Evolutionary conservation across 2,329 filamentous ascomycete species (phyloP).

Genomic region (Metarhizium rileyi): DNA sequence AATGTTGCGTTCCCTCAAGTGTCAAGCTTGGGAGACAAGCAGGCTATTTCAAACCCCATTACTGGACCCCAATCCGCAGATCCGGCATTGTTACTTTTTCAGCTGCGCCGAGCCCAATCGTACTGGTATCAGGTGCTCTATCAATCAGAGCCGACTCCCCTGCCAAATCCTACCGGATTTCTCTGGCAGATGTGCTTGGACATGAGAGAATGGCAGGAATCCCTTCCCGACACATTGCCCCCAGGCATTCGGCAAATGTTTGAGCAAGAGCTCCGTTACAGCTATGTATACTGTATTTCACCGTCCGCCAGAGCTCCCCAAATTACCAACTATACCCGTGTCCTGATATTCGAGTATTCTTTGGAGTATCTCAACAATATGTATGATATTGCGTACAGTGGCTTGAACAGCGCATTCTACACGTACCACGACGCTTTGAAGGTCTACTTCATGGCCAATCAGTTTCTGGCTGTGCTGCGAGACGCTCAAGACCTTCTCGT

Average conservation of each 20-base stretch:
- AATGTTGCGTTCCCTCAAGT: conserved; percentile 66
- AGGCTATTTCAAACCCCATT: conserved; percentile 31
- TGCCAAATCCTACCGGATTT: conserved; percentile 59
- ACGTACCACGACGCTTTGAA: conserved; percentile 84
- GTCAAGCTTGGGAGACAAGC: conserved; percentile 31
- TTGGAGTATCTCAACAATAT: conserved; percentile 73
- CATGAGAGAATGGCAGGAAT: conserved; percentile 73
- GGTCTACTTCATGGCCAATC: conserved; percentile 63
- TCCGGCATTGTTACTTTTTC: conserved; percentile 68
- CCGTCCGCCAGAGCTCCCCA: conserved; percentile 65
- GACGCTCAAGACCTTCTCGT: conserved; percentile 48
- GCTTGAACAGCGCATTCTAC: conserved; percentile 55
- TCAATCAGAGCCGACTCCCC: conserved; percentile 61
- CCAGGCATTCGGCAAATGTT: conserved; percentile 64
- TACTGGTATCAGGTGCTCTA: conserved; percentile 84
- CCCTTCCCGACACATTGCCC: conserved; percentile 57
- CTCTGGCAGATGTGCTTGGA: conserved; percentile 67
- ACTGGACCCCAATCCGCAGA: conserved; percentile 45
- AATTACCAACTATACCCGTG: conserved; percentile 66
- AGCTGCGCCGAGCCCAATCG: conserved; percentile 77
- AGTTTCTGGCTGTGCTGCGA: conserved; percentile 51
- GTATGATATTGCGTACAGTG: conserved; percentile 53
- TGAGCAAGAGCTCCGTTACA: conserved; percentile 82
- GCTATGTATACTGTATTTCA: conserved; percentile 80
- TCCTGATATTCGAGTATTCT: conserved; percentile 77